These are phyloP conservation scores for Trypanosoma cruzi DNA, from an alignment of 208 protist species.

Conservation along the genomic window DNA sequence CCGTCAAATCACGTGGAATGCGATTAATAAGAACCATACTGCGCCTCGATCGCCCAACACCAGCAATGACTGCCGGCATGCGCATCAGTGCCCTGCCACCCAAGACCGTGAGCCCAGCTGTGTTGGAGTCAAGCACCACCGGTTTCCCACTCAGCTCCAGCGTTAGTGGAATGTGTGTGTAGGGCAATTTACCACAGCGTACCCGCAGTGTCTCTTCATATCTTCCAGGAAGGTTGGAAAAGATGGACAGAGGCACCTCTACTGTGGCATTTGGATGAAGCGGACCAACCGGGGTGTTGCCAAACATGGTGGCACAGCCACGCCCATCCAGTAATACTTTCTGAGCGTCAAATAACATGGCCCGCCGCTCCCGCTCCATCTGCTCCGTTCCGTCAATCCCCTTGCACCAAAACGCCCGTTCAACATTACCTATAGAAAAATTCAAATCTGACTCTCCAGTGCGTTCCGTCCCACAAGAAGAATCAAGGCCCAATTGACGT, in stretches of 20 bases:
- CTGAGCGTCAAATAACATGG: conserved; percentile 57
- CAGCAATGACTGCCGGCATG: conserved; percentile 89
- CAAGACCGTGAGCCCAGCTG: conserved; percentile 61
- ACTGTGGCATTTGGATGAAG: conserved; percentile 36
- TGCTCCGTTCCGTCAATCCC: conserved; percentile 57
- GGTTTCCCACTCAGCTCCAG: conserved; percentile 77
- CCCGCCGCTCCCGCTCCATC: conserved; percentile 48
- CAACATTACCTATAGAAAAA: neutral
- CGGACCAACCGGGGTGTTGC: conserved; percentile 9
- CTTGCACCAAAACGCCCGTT: conserved; percentile 70
- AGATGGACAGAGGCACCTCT: conserved; percentile 42
- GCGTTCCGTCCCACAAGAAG: neutral
- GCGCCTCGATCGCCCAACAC: conserved; percentile 65
- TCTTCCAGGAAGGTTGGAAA: conserved; percentile 75
- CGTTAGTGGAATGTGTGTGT: conserved; percentile 51
- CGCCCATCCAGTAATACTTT: conserved; percentile 76
- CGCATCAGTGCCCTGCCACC: conserved; percentile 71
- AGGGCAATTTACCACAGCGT: conserved; percentile 44
- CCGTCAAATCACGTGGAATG: conserved; percentile 82
- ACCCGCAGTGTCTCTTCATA: conserved; percentile 78
- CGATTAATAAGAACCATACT: conserved; percentile 80
- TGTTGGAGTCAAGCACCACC: conserved; percentile 78
- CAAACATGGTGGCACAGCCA: conserved; percentile 54
- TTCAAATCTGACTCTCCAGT: neutral
- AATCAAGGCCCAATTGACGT: neutral